Evolutionary conservation across 192 early-diverging fungal species (phyloP), one percentile per base, ranked within the genome.

Genomic region (Haplosporangium gracile): DNA sequence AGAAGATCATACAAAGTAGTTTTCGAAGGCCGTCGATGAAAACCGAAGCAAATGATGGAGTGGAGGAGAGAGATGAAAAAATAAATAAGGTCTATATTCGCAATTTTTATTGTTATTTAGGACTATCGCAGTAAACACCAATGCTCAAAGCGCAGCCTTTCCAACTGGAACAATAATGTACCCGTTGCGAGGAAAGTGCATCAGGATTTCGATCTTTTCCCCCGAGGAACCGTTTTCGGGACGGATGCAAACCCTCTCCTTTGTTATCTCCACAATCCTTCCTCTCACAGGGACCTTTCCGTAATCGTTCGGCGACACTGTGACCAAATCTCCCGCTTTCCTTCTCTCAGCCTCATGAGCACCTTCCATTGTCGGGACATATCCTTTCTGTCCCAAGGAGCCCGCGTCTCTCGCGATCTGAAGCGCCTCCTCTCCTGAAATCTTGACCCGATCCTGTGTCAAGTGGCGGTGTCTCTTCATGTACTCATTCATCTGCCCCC

Each of bases 241-340:
- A 9, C 51, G 70, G 49, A 88, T 88, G 11, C 20, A 55, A 5
- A 88, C 73, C 15, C 49, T 8, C 7, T 51, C 45, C 20, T 20
- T 24, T 0, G 77, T 57, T 24, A 88, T 76, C 71, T 76, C 78
- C 1, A 89, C 76, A 77, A 89, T 80, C 40, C 34, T 36, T 9
- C 88, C 88, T 32, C 40, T 70, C 9, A 82, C 77, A 68, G 88
- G 85, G 38, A 88, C 65, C 51, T 88, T 90, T 24, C 89, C 89
- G 68, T 90, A 88, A 40, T 90, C 89, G 51, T 90, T 82, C 0
- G 89, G 89, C 38, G 47, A 26, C 26, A 90, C 78, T 1, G 40
- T 70, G 32, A 90, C 81, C 22, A 74, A 26, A n/a, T 86, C 76
- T 0, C 88, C 88, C 7, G 78, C 45, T 15, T 68, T 68, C 0